Evolutionary conservation across 2,329 filamentous ascomycete species (phyloP), one percentile per base, ranked within the genome.

Genomic region (Aspergillus tubingensis): DNA sequence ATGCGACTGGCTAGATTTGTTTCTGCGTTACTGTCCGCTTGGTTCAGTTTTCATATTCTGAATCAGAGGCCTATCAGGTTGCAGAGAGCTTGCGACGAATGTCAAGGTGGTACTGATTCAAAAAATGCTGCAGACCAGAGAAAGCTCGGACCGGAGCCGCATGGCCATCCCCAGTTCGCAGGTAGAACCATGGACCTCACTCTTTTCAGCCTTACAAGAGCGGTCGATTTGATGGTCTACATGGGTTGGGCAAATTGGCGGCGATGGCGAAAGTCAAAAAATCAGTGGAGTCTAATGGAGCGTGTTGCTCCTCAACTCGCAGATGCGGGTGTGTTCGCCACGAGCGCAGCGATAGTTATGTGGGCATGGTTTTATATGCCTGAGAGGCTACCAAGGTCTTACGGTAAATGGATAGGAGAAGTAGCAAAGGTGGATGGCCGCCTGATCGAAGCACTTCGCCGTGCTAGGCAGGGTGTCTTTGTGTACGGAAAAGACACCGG

Each of bases 311-410:
- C 78, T 27, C 69, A 70, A 27, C 72, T 86, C 39, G 79, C 86
- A n/a, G 89, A 94, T 70, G 85, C 90, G 3, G 77, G 84, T 5
- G 77, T 93, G 17, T 96, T 96, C 74, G 86, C 89, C 48, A 74
- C 83, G 36, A 92, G 90, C 19, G 87, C 85, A 41, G 89, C 88
- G 21, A 78, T 91, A 39, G 88, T 96, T 66, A 96, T 96, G 92
- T 94, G 91, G 89, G 85, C 91, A 17, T 96, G 91, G 90, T 88
- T 96, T 73, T 96, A 94, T 77, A 74, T 81, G 8, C 91, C 91
- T 0, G 81, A 85, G 38, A 83, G 85, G 19, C 82, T 96, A 1
- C 92, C 92, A 2, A 82, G 79, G 27, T 83, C 88, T 43, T 96
- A 96, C 78, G 88, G 87, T 68, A 88, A 87, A 72, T 96, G 92